Percentiles rank a stretch among this genome's conserved stretches.
Evolutionary conservation across 1,139 yeast species (phyloP).

Genomic region (Suhomyces maxii): DNA sequence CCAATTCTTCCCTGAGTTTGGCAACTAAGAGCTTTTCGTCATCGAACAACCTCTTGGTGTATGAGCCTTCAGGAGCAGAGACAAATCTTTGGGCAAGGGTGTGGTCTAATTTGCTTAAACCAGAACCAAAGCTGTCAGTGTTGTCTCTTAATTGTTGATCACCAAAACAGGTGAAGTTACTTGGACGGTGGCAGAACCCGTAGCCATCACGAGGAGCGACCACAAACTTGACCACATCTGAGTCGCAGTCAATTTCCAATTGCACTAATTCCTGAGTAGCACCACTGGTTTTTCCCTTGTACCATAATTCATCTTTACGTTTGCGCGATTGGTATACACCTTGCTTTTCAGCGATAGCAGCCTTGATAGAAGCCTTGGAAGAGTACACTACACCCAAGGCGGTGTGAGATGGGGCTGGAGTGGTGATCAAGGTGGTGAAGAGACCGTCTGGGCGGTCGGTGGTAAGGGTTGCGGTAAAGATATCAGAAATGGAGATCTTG

Average conservation of each 20-base stretch:
- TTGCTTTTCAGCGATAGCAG: constrained; percentile 75
- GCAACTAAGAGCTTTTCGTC: constrained; percentile 77
- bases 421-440: constrained; percentile 81
- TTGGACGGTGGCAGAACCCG: constrained; percentile 90
- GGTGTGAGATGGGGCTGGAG: constrained; percentile 48
- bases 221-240: constrained; percentile 81
- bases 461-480: constrained; percentile 56
- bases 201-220: constrained; percentile 75
- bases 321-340: constrained; percentile 96
- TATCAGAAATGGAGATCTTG: constrained; percentile 48
- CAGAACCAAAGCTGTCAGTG: constrained; percentile 52
- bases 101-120: constrained; percentile 64
- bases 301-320: constrained; percentile 83
- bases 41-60: constrained; percentile 81
- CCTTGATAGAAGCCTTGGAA: constrained; percentile 74
- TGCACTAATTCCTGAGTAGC: constrained; percentile 77
- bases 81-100: constrained; percentile 55
- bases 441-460: constrained; percentile 89
- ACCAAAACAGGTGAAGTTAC: constrained; percentile 70
- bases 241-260: constrained; percentile 83
- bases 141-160: constrained; percentile 35
- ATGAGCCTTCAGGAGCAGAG: constrained; percentile 86
- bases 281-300: constrained; percentile 93
- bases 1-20: constrained; percentile 93
- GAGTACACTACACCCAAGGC: constrained; percentile 92